Conservation (phyloP, 2,329 filamentous ascomycete genomes). For the Zelopaecilomyces penicillatus region DNA sequence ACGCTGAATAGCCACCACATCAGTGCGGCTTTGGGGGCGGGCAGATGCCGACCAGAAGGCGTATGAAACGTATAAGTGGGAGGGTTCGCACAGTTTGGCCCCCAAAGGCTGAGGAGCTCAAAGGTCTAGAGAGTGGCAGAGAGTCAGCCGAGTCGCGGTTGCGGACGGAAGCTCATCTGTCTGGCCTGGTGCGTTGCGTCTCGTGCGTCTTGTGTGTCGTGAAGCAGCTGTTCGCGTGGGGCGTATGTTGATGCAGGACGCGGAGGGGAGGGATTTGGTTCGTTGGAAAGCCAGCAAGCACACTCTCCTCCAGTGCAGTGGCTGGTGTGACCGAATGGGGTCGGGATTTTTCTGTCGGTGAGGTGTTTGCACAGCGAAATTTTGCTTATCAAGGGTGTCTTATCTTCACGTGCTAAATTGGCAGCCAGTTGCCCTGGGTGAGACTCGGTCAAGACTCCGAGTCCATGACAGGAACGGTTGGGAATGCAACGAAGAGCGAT, state of each 20-base stretch:
- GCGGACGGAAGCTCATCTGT: slow-evolving; percentile 8
- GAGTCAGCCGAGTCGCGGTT: slow-evolving; percentile 8
- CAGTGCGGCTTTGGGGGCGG: slow-evolving; percentile 27
- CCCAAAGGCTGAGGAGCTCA: not conserved
- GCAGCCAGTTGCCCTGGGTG: no score
- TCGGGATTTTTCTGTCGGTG: not conserved
- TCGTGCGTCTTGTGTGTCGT: not conserved
- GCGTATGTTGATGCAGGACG: no score
- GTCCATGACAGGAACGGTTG: no score
- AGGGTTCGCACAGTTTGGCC: not conserved
- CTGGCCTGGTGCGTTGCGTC: not conserved
- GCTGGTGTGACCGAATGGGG: not conserved
- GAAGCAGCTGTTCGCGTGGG: no score
- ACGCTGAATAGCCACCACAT: slow-evolving; percentile 81
- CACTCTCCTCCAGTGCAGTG: no score
- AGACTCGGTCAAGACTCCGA: no score
- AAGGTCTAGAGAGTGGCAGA: slow-evolving; percentile 1
- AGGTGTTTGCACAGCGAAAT: slow-evolving; percentile 2
- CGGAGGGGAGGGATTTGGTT: no score
- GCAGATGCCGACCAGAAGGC: slow-evolving; percentile 18
- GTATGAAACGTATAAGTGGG: no score
- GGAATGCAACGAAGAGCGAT: no score
- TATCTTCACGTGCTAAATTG: not conserved
- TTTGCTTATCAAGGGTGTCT: slow-evolving; percentile 1
- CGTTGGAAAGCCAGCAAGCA: no score